Conservation (phyloP, 2,329 filamentous ascomycete species). For the Myriosclerotinia scirpicola region DNA sequence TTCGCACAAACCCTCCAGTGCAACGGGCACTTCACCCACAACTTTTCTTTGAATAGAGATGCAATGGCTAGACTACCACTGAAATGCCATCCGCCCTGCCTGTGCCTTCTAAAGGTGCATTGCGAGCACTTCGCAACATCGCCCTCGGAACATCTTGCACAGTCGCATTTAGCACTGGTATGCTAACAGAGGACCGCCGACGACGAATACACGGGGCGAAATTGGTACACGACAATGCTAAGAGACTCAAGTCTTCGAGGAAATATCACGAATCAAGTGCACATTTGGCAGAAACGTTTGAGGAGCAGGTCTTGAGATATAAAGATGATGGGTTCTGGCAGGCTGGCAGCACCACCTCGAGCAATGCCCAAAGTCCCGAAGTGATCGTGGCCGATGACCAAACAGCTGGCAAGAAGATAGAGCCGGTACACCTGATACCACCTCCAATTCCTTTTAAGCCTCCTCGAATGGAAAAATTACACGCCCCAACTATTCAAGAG, state of each 20-base stretch:
- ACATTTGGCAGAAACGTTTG: conserved; percentile 30
- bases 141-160: conserved; percentile 59
- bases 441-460: conserved; percentile 6
- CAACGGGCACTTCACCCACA: background rate
- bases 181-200: conserved; percentile 57
- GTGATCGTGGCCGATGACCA: background rate
- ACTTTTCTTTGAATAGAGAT: conserved; percentile 13
- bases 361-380: background rate
- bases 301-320: conserved; percentile 30
- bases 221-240: conserved; percentile 53
- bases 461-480: conserved; percentile 7
- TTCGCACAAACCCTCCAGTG: conserved; percentile 1
- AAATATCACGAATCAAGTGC: conserved; percentile 43
- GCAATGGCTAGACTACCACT: conserved; percentile 31
- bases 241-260: conserved; percentile 49
- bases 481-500: background rate
- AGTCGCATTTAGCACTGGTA: conserved; percentile 44
- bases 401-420: background rate
- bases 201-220: conserved; percentile 53
- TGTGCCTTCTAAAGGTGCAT: conserved; percentile 55
- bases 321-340: conserved; percentile 19
- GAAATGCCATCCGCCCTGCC: conserved; percentile 45
- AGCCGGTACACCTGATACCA: background rate
- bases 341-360: background rate
- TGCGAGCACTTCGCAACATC: conserved; percentile 56